Percentiles rank a stretch among this genome's conserved stretches.
phyloP scores from a whole-genome alignment of 306 rosid genomes.

The Neltuma alba region DNA sequence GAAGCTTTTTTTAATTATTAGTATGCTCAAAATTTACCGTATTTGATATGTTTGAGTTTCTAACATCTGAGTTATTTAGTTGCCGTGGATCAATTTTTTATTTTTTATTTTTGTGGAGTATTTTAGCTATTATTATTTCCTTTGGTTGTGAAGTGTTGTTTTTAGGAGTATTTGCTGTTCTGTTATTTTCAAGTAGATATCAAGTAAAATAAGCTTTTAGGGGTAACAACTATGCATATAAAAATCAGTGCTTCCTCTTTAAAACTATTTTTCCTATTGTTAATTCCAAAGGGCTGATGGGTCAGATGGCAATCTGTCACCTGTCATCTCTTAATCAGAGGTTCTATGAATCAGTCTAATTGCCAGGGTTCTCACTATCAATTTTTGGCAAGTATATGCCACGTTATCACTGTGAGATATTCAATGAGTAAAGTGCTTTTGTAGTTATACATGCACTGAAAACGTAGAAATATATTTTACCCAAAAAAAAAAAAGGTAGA shows the following conservation, averaged over 20 bases:
- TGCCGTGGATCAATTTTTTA: background rate
- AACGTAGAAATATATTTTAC: too few relatives aligned
- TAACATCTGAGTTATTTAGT: background rate
- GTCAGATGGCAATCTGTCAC: background rate
- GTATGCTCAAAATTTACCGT: background rate
- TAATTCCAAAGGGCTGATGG: conserved; percentile 11
- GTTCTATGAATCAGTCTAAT: conserved; percentile 11
- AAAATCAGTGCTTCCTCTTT: background rate
- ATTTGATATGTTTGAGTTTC: conserved; percentile 9
- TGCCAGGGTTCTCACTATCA: conserved; percentile 7
- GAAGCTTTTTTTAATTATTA: background rate
- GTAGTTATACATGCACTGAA: background rate
- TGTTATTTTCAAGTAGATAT: conserved; percentile 25
- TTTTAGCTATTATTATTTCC: conserved; percentile 5
- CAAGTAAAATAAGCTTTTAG: conserved; percentile 14
- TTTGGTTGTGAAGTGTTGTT: background rate
- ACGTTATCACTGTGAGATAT: conserved; percentile 1
- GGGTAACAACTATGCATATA: background rate
- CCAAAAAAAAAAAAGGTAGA: too few relatives aligned
- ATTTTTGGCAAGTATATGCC: conserved; percentile 16
- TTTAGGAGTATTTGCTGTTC: background rate
- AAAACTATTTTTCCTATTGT: background rate
- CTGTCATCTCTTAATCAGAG: conserved; percentile 9
- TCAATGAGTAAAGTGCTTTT: background rate
- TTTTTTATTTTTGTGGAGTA: background rate